A percentile compares a stretch with the other conserved stretches of the same genome.
Evolutionary conservation across 2,329 filamentous ascomycete species (phyloP).

Genomic region (Sordariomycetes sp.): DNA sequence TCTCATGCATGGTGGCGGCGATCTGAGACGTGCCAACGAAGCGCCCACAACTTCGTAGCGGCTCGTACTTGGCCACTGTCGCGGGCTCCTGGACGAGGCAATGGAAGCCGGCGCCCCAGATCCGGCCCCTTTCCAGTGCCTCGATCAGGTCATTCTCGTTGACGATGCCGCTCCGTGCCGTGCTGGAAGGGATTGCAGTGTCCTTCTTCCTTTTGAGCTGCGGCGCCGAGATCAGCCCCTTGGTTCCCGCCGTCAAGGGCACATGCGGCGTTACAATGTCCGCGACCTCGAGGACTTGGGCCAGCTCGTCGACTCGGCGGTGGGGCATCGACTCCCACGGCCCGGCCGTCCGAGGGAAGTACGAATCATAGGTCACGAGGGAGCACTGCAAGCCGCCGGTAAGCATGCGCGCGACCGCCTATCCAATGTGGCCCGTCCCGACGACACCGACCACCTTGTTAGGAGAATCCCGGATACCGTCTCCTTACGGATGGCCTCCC

Average conservation of each 20-base stretch:
- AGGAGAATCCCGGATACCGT: background rate
- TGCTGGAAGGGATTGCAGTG: conserved; percentile 62
- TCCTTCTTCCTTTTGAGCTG: conserved; percentile 44
- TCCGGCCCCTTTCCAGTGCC: conserved; percentile 55
- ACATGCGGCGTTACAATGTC: conserved; percentile 77
- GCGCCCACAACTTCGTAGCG: background rate
- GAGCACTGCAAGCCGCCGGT: background rate
- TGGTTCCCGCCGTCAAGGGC: conserved; percentile 62
- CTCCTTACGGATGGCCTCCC: background rate
- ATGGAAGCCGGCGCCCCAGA: conserved; percentile 66
- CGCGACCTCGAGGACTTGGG: conserved; percentile 47
- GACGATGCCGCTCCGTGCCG: conserved; percentile 68
- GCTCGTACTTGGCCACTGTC: conserved; percentile 10
- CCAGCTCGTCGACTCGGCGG: conserved; percentile 5
- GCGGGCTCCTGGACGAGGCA: conserved; percentile 70
- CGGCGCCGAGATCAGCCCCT: conserved; percentile 47
- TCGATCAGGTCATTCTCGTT: conserved; percentile 61
- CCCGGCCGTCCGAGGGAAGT: background rate
- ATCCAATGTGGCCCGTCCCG: background rate
- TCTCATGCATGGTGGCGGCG: background rate
- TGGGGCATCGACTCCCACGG: background rate
- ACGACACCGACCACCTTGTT: background rate
- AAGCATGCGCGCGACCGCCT: background rate
- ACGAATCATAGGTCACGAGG: background rate
- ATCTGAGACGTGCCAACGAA: background rate